These are phyloP conservation scores for Zygotorulaspora mrakii DNA, from an alignment of 1,139 yeast genomes.

Conservation along the genomic window DNA sequence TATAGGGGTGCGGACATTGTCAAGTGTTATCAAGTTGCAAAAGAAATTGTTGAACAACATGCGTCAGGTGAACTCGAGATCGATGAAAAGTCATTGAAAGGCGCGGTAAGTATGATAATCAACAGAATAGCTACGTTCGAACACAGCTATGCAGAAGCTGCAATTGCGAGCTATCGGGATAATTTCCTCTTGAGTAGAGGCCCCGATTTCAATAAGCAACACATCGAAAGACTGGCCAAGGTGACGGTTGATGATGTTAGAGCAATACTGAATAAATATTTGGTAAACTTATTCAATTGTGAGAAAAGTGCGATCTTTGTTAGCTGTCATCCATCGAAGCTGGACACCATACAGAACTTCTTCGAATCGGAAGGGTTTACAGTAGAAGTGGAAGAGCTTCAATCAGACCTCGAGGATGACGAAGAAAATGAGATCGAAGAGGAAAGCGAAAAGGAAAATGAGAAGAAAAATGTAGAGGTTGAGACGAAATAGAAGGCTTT, in stretches of 20 bases:
- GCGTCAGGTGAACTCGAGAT: slow-evolving; percentile 52
- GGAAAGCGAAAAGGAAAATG: neutral
- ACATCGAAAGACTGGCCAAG: slow-evolving; percentile 47
- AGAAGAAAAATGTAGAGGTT: neutral
- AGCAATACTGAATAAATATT: slow-evolving; percentile 54
- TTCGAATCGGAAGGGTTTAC: slow-evolving; percentile 57
- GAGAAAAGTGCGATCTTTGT: slow-evolving; percentile 58
- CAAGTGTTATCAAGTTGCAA: slow-evolving; percentile 66
- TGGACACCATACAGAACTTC: slow-evolving; percentile 45
- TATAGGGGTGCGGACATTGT: slow-evolving; percentile 83
- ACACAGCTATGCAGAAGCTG: slow-evolving; percentile 58
- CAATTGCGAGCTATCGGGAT: slow-evolving; percentile 62
- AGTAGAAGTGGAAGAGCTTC: slow-evolving; percentile 55
- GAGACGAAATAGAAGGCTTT: neutral
- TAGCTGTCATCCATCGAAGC: slow-evolving; percentile 68
- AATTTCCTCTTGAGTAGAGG: slow-evolving; percentile 67
- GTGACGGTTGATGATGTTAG: slow-evolving; percentile 59
- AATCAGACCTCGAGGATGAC: slow-evolving; percentile 37
- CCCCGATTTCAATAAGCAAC: slow-evolving; percentile 51
- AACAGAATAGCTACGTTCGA: slow-evolving; percentile 66
- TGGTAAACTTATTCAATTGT: slow-evolving; percentile 57
- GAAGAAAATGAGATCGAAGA: slow-evolving; percentile 23
- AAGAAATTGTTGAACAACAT: slow-evolving; percentile 59
- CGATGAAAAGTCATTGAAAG: slow-evolving; percentile 59
- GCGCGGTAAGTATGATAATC: slow-evolving; percentile 72